phyloP scores from a whole-genome alignment of 805 yeast genomes.

The Scheffersomyces lignosus region DNA sequence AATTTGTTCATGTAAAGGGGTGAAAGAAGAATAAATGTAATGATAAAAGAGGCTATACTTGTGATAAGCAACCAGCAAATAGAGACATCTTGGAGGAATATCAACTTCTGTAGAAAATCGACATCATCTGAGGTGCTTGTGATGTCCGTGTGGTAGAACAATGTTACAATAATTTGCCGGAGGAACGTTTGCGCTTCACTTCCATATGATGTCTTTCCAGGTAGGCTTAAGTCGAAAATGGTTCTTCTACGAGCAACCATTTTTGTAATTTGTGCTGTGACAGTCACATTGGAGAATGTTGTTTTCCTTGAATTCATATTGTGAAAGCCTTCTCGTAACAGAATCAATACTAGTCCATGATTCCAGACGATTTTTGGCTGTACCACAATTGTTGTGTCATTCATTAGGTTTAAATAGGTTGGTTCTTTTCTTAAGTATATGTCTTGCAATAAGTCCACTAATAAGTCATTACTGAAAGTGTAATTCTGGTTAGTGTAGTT shows the following conservation, averaged over 20 bases:
- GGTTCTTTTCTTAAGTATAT: slow-evolving; percentile 21
- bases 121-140: neutral
- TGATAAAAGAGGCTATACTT: neutral
- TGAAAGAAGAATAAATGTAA: too few species aligned
- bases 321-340: slow-evolving; percentile 11
- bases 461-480: slow-evolving; percentile 1
- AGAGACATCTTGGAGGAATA: neutral
- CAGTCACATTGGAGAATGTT: neutral
- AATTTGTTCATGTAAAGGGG: neutral
- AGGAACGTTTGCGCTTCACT: slow-evolving; percentile 4
- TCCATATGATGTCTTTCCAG: neutral
- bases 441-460: slow-evolving; percentile 11
- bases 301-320: slow-evolving; percentile 4
- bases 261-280: slow-evolving; percentile 1
- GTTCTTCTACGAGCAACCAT: neutral
- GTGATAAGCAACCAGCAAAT: too few species aligned
- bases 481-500: neutral
- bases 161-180: slow-evolving; percentile 8
- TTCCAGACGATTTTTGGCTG: slow-evolving; percentile 15
- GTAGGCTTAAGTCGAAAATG: neutral
- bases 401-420: slow-evolving; percentile 11
- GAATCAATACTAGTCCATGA: slow-evolving; percentile 5
- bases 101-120: neutral
- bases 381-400: slow-evolving; percentile 17
- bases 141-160: slow-evolving; percentile 16